Base-by-base conservation (phyloP, 1,284 basidiomycete genomes). In the Pisolithus thermaeus region DNA sequence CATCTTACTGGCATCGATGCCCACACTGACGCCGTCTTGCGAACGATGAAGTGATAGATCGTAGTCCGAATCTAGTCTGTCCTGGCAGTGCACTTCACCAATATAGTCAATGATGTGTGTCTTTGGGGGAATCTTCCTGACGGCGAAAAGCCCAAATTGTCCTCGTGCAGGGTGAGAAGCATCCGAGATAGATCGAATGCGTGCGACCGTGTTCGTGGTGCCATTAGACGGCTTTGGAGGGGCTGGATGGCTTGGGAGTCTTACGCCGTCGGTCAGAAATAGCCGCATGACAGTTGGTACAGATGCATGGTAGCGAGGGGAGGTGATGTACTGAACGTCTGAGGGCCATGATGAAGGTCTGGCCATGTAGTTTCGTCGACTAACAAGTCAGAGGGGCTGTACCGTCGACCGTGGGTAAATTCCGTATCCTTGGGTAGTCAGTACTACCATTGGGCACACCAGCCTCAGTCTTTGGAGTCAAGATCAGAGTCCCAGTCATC, bases 101-200 rank as follows among this genome's bases (percentile, higher is more conserved):
- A 89, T 70, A 63, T 97, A 97, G 52, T 92, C 85, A 7, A 94
- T 66, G 43, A 96, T 80, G 58, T 84, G 80, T 18, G 82, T 78
- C 47, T 77, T 77, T 3, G 80, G 72, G 1, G 77, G 71, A 25
- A 95, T 84, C 61, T 84, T 89, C 53, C 77, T 80, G 22, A 73
- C 69, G 7, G 91, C 85, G 66, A 95, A 95, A 14, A 97, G 75
- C 1, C 93, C 93, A 58, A 70, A 73, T 64, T 97, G 93, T 1
- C 91, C 90, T 50, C 68, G 63, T n/a, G 92, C 88, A 22, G 92
- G 92, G 70, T 93, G 91, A 35, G 63, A 65, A 11, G 68, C 41
- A 44, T 68, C 68, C 42, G 70, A 56, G 53, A 80, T 77, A 20
- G 46, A 65, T 61, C 66, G 78, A 65, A 84, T 83, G 56, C 63